Evolutionary conservation across 352 stramenopile species (phyloP), one percentile per base, ranked within the genome.

Genomic region (Phytophthora cryptogea): DNA sequence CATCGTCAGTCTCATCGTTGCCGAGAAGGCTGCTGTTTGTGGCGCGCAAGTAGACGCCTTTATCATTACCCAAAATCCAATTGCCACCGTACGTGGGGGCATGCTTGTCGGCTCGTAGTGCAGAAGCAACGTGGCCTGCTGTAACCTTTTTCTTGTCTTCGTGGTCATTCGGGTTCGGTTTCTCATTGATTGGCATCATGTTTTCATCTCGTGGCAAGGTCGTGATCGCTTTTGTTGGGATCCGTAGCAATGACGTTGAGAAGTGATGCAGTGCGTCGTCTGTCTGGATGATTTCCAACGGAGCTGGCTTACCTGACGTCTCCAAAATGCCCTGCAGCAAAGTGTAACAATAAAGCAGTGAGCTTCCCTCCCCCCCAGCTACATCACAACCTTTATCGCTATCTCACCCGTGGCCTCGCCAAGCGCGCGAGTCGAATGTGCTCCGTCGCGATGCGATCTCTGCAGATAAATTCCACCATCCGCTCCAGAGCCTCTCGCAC

Each of bases 51-150:
- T 92, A 92, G 39, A 90, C 70, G 4, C 83, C 83, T 44, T 91
- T 92, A 31, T 91, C 68, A 14, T 77, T 77, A n/a, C 86, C 86
- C 30, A 95, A 54, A 41, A 95, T 90, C 86, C 86, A 95, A 42
- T 84, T 88, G 17, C 80, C 79, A 0, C 83, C 86, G 54, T 79
- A 92, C n/a, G 75, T 69, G 7, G 58, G 31, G 3, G 63, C 17
- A 5, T 53, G 59, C 4, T 72, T 63, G 10, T 61, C 50, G 2
- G 30, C 36, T 5, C 46, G 48, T 26, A 66, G 20, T 17, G 63
- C 40, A 44, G 41, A 31, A 8, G 46, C 42, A 40, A 54, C 20
- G 11, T 58, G 14, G 9, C 20, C 20, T 23, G 20, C 20, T 23
- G 41, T 36, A 39, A 5, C 35, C 10, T 54, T 9, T 42, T 63